phyloP scores from a whole-genome alignment of 352 stramenopile genomes.

The Pythium insidiosum region DNA sequence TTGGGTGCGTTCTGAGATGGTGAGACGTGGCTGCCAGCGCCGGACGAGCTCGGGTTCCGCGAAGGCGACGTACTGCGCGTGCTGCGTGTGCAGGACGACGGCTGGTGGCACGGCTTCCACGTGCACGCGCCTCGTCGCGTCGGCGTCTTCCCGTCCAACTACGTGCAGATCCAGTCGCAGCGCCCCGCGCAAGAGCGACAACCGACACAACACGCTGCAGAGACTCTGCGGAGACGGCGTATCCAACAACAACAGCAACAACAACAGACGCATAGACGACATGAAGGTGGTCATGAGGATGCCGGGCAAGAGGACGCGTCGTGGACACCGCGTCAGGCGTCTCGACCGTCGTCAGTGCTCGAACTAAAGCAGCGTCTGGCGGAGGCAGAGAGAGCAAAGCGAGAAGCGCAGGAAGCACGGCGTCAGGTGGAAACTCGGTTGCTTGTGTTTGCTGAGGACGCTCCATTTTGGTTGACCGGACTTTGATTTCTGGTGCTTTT shows the following conservation, averaged over 20 bases:
- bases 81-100: slow-evolving; percentile 42
- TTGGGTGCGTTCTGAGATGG: too few relatives aligned
- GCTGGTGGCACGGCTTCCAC: slow-evolving; percentile 48
- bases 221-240: background rate
- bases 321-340: too few relatives aligned
- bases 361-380: slow-evolving; percentile 32
- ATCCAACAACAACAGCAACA: slow-evolving; percentile 14
- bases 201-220: background rate
- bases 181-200: background rate
- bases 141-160: slow-evolving; percentile 62
- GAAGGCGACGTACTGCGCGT: slow-evolving; percentile 40
- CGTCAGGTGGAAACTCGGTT: slow-evolving; percentile 19
- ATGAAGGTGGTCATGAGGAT: slow-evolving; percentile 9
- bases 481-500: too few relatives aligned
- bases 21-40: too few relatives aligned
- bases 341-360: slow-evolving; percentile 19
- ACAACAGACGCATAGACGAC: slow-evolving; percentile 4
- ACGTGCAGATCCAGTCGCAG: slow-evolving; percentile 40
- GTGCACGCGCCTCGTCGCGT: slow-evolving; percentile 17
- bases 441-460: too few relatives aligned
- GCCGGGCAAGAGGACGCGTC: slow-evolving; percentile 4
- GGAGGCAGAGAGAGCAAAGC: slow-evolving; percentile 29
- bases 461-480: too few relatives aligned
- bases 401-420: slow-evolving; percentile 24
- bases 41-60: slow-evolving; percentile 42